phyloP scores from a whole-genome alignment of 2,329 filamentous ascomycete genomes.

The Thelonectria blattea region DNA sequence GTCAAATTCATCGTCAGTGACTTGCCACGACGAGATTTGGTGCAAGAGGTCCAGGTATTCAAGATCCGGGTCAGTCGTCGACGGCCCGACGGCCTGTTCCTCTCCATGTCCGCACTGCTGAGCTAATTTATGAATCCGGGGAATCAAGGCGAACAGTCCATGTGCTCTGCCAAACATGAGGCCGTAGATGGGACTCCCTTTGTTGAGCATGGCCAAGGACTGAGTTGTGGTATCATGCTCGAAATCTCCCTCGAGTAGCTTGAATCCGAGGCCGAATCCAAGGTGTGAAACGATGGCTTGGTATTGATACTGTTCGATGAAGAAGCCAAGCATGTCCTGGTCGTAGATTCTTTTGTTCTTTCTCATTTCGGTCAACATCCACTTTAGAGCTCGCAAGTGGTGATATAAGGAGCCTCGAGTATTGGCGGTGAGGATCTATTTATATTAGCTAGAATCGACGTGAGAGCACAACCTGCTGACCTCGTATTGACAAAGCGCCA shows the following conservation, averaged over 20 bases:
- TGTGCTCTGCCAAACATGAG: conserved; percentile 18
- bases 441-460: not conserved
- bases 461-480: not conserved
- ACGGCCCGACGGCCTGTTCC: not conserved
- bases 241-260: not conserved
- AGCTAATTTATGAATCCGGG: conserved; percentile 12
- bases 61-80: not conserved
- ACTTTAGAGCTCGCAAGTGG: conserved; percentile 11
- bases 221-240: not conserved
- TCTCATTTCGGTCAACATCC: conserved; percentile 19
- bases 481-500: conserved; percentile 15
- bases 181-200: conserved; percentile 16
- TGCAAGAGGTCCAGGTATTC: not conserved
- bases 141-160: conserved; percentile 11
- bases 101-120: not conserved
- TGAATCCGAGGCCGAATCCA: conserved; percentile 6
- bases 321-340: conserved; percentile 14
- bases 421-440: conserved; percentile 13
- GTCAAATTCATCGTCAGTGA: conserved; percentile 1
- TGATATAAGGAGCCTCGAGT: conserved; percentile 15
- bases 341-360: conserved; percentile 10
- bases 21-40: conserved; percentile 7
- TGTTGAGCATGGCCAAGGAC: conserved; percentile 11
- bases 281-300: conserved; percentile 15
- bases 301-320: conserved; percentile 17